Conservation (phyloP, 257 asterid species). For the Solanum commersonii region DNA sequence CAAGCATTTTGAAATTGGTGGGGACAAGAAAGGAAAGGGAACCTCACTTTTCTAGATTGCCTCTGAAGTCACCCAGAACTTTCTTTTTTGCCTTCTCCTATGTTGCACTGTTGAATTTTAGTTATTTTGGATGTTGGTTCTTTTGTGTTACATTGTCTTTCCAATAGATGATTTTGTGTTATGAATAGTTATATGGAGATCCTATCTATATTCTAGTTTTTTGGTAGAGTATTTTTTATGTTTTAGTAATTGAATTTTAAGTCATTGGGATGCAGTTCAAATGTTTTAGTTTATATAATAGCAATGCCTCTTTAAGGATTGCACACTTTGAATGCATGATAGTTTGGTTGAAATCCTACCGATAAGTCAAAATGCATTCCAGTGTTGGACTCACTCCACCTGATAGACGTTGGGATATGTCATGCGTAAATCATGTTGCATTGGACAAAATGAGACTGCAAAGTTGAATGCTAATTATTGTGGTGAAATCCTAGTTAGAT, state of each 20-base stretch:
- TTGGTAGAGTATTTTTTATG: neutral
- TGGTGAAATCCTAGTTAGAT: no score
- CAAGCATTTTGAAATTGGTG: conserved; percentile 2
- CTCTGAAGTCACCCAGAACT: neutral
- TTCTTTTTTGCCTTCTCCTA: neutral
- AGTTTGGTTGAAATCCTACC: neutral
- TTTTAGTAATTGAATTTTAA: neutral
- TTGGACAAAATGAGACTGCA: no score
- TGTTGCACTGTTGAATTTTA: neutral
- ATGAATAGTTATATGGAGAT: neutral
- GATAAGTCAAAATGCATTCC: neutral
- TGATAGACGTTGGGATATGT: no score
- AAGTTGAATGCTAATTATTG: no score
- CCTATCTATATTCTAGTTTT: neutral
- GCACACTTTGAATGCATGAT: neutral
- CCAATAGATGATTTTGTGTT: neutral
- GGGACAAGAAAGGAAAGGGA: conserved; percentile 4
- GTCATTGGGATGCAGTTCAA: neutral
- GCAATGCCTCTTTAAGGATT: neutral
- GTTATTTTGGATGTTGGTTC: neutral
- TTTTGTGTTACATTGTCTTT: neutral
- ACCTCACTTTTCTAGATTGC: neutral
- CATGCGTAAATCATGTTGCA: no score
- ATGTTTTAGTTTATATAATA: neutral
- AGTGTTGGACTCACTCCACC: neutral